Evolutionary conservation across 192 early-diverging fungal genomes (phyloP), one percentile per base, ranked within the genome.

Genomic region (Coemansia sp.): DNA sequence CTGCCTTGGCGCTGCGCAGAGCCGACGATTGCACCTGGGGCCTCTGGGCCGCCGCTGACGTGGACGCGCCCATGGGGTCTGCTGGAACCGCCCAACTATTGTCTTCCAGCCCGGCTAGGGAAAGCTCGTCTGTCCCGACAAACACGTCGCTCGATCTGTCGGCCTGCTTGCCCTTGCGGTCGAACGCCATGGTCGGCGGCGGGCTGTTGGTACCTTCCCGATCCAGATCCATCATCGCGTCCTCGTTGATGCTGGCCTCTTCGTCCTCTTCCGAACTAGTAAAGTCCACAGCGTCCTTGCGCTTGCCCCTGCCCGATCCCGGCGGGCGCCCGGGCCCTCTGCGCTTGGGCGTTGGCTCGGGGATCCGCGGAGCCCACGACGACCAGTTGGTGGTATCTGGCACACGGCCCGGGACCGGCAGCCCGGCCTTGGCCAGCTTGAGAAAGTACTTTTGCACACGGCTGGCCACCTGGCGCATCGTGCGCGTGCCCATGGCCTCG

Each of bases 361-460:
- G 36, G 9, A 37, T 7, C 14, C 5, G 36, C 14, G 23, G n/a
- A n/a, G n/a, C n/a, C n/a, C n/a, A n/a, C 19, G 58, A 42, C 35
- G 47, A 38, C 60, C 60, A 64, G 41, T 49, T 50, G 42, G 60
- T 51, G 5, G 81, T 78, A 48, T 80, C 77, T 17, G 78, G 80
- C 26, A 75, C 79, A 5, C 79, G 44, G 19, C 84, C 85, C 18
- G 85, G 84, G 16, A 85, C 80, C 18, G 82, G 82, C 36, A 88
- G 48, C 5, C 85, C 85, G 20, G 75, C 67, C 37, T 85, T 85
- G n/a, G 76, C 77, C 32, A 88, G 51, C 58, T 88, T 88, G 67
- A 85, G 84, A 64, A 85, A 85, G 57, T 88, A 85, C 55, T 87
- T 87, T 71, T 87, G 85, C 18, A 87, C 80, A 30, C 84, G 78